Percentiles rank a stretch among this genome's conserved stretches.
These are phyloP conservation scores for Tylopilus sp. DNA, from an alignment of 1,284 basidiomycete species.

Conservation along the genomic window DNA sequence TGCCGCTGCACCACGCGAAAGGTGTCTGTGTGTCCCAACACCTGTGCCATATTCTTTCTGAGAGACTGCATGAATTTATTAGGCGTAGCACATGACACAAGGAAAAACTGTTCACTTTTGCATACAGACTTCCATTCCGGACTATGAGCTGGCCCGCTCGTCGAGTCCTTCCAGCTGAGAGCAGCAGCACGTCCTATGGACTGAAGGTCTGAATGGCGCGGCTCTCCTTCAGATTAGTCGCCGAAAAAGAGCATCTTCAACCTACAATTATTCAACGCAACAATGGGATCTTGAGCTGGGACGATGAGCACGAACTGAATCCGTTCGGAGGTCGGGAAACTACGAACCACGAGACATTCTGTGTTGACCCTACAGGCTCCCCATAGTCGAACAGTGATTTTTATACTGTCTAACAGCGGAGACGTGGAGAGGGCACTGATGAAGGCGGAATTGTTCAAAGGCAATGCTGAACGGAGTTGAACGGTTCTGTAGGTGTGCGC, in stretches of 20 bases:
- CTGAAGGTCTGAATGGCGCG: slow-evolving; percentile 48
- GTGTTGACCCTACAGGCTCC: slow-evolving; percentile 11
- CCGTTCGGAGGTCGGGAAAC: background rate
- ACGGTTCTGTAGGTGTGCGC: slow-evolving; percentile 20
- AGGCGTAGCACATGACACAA: slow-evolving; percentile 12
- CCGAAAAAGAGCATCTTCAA: background rate
- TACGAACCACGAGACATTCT: slow-evolving; percentile 26
- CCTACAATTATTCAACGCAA: slow-evolving; percentile 45
- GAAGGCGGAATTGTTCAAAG: slow-evolving; percentile 25
- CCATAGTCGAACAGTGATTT: slow-evolving; percentile 18
- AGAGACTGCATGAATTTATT: slow-evolving; percentile 22
- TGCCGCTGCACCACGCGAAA: slow-evolving; percentile 53
- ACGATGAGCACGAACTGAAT: slow-evolving; percentile 16
- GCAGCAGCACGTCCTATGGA: slow-evolving; percentile 36
- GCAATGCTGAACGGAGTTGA: slow-evolving; percentile 32
- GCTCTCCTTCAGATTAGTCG: slow-evolving; percentile 4
- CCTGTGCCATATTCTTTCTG: slow-evolving; percentile 29
- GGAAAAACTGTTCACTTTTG: slow-evolving; percentile 44
- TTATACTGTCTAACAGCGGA: slow-evolving; percentile 28
- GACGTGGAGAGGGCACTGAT: slow-evolving; percentile 23
- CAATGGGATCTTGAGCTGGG: slow-evolving; percentile 31
- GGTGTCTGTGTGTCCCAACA: slow-evolving; percentile 45
- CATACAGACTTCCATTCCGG: slow-evolving; percentile 54
- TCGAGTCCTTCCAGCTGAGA: slow-evolving; percentile 52
- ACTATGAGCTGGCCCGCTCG: slow-evolving; percentile 43